Base-by-base conservation (phyloP, 768 basidiomycete species). In the Tephrocybe rancida region DNA sequence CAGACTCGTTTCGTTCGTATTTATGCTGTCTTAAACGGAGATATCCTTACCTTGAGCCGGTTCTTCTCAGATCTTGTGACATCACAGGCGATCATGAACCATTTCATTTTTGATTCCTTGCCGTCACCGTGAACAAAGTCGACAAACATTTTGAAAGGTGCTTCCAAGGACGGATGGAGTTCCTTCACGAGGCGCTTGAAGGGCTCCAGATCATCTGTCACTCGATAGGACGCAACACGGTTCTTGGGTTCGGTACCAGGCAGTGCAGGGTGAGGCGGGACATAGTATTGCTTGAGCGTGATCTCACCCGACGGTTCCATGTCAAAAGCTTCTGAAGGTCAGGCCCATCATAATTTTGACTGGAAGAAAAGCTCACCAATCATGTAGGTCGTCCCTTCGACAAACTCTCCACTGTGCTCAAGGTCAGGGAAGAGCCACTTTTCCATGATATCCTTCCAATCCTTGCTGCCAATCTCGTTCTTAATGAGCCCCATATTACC, bases 351-450 rank as follows among this genome's bases (percentile, higher is more conserved):
- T 19, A 13, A 21, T 21, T 19, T 5, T 3, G 21, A 13, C 9
- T 21, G 13, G 18, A 41, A 38, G 27, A 29, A 19, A 0, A 30
- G 7, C 22, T 55, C 50, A n/a, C 56, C 50, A 6, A 61, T 53
- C 56, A 61, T 50, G 19, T 61, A 52, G 1, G 58, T 59, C 25
- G 45, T 48, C n/a, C 58, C 58, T 26, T 53, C 53, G 10, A 55
- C 54, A 16, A 55, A 53, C 30, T 59, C 29, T 41, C 50, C 54
- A 9, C 34, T 48, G n/a, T 30, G 39, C 29, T 37, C 29, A 24
- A 58, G 35, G 24, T 58, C 50, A 19, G 57, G 57, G 57, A 58
- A 58, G 42, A 58, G 43, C 57, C 57, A 58, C 14, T 58, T 58
- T 29, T 58, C 57, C 14, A 58, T n/a, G 0, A 16, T 44, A 25